Evolutionary conservation across 1,139 yeast species (phyloP), one percentile per base, ranked within the genome.

Genomic region (Candida gigantensis): DNA sequence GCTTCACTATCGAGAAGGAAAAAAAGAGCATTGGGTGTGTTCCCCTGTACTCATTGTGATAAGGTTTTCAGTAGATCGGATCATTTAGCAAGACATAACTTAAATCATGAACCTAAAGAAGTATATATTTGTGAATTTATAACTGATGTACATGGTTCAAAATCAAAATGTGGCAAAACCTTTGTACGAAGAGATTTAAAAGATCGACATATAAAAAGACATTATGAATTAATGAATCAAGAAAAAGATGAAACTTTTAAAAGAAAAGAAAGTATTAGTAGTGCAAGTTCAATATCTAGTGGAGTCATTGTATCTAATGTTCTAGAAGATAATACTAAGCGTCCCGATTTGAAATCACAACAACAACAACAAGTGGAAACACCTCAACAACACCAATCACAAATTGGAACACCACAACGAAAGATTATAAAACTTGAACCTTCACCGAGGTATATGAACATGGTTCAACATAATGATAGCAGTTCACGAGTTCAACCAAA

Each of bases 51-150:
- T 3, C 53, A 60, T 32, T 70, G 76, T 44, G 55, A 57, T 32
- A 70, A 68, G 41, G 61, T 65, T n/a, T 70, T 69, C 39, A 55
- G 68, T 20, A 49, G 76, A 17, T 58, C 69, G 1, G 76, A 70
- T 46, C 76, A 70, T 47, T 47, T 70, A 14, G 60, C 71, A 2
- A 47, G 76, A 23, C 76, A 70, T 42, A 58, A 65, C 43, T 56
- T 69, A 38, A 70, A 70, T 44, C 76, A 70, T 43, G 65, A 63
- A 30, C 68, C 71, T 4, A 47, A 44, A 41, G 52, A 55, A 17
- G 52, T 48, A 5, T 50, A 46, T 44, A 55, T 55, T 24, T 70
- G 76, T 50, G 62, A 60, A 24, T 63, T 53, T 39, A 46, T 57
- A 6, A 45, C 60, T 6, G 63, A 58, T 25, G 50, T 50, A 23